A percentile compares a stretch with the other conserved stretches of the same genome.
Conservation (phyloP, 352 stramenopile genomes). For the Pythium rishiriense region DNA sequence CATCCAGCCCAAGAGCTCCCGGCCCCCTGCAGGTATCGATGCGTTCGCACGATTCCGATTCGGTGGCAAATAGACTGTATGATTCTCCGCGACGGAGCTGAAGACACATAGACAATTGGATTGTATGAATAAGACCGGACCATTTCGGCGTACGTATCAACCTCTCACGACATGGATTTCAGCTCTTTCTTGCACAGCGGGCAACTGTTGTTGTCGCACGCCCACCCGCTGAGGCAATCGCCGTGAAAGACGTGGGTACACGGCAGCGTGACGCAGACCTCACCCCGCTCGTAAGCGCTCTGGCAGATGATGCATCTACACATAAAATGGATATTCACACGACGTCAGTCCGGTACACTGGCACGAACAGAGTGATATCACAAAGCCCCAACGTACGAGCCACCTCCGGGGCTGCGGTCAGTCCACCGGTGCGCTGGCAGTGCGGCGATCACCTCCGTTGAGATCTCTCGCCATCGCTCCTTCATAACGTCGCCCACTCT, state of each 20-base stretch:
- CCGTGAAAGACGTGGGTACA: constrained; percentile 76
- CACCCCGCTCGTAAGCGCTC: constrained; percentile 49
- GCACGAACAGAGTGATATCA: not conserved
- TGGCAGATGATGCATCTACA: constrained; percentile 70
- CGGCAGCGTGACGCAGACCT: constrained; percentile 59
- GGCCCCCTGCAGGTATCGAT: not conserved
- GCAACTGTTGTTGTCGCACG: constrained; percentile 74
- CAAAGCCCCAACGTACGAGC: constrained; percentile 41
- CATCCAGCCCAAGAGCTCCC: not conserved
- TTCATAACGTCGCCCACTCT: constrained; percentile 69
- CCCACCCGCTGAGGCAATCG: constrained; percentile 62
- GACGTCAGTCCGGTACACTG: not conserved
- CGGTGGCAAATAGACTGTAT: not conserved
- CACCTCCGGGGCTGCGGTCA: constrained; percentile 31
- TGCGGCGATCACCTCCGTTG: constrained; percentile 54
- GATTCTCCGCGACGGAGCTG: too few relatives aligned
- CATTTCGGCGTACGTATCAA: too few relatives aligned
- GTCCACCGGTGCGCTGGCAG: constrained; percentile 61
- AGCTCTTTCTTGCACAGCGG: constrained; percentile 53
- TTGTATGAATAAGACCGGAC: too few relatives aligned
- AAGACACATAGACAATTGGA: not conserved
- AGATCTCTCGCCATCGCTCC: constrained; percentile 62
- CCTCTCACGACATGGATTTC: not conserved
- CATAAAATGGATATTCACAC: not conserved
- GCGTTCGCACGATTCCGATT: constrained; percentile 25